Percentiles rank a stretch among this genome's conserved stretches.
These are phyloP conservation scores for Drechslerella coelobrocha DNA, from an alignment of 2,329 filamentous ascomycete genomes.

Conservation along the genomic window DNA sequence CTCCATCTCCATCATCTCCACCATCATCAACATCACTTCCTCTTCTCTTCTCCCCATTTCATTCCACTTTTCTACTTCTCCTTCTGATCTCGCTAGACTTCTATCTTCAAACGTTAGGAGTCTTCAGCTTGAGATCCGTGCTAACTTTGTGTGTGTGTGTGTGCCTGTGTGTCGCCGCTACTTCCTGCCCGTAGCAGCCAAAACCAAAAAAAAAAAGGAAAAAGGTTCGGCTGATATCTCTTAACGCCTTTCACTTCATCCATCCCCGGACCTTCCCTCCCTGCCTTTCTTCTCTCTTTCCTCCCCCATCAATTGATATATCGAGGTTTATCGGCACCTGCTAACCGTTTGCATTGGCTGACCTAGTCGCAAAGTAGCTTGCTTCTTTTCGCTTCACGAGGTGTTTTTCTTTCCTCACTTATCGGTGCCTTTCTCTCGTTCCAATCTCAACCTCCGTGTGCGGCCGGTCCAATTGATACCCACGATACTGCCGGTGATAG, in stretches of 20 bases:
- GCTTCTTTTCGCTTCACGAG: conserved; percentile 30
- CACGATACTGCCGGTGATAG: conserved; percentile 25
- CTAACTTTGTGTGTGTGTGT: too few relatives aligned
- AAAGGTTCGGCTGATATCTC: conserved; percentile 41
- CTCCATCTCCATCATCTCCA: conserved; percentile 2
- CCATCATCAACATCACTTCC: conserved; percentile 7
- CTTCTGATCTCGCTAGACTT: conserved; percentile 29
- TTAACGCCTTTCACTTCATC: too few relatives aligned
- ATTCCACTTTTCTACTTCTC: conserved; percentile 6
- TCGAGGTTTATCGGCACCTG: conserved; percentile 18
- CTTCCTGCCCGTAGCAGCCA: conserved; percentile 23
- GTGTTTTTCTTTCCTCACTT: conserved; percentile 32
- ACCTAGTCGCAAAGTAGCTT: conserved; percentile 17
- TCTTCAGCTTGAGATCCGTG: conserved; percentile 38
- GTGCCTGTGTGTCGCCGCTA: too few relatives aligned
- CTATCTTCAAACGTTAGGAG: conserved; percentile 28
- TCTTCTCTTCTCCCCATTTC: conserved; percentile 22
- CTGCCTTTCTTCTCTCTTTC: too few relatives aligned
- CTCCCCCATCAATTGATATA: conserved; percentile 23
- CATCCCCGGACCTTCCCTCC: conserved; percentile 18
- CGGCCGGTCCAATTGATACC: conserved; percentile 50
- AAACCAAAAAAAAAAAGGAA: too few relatives aligned
- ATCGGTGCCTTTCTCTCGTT: conserved; percentile 27
- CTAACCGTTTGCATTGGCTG: conserved; percentile 7
- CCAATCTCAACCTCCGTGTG: conserved; percentile 40